Percentiles rank a stretch among this genome's conserved stretches.
phyloP scores from a whole-genome alignment of 352 stramenopile genomes.

The Phytophthora palmivora region DNA sequence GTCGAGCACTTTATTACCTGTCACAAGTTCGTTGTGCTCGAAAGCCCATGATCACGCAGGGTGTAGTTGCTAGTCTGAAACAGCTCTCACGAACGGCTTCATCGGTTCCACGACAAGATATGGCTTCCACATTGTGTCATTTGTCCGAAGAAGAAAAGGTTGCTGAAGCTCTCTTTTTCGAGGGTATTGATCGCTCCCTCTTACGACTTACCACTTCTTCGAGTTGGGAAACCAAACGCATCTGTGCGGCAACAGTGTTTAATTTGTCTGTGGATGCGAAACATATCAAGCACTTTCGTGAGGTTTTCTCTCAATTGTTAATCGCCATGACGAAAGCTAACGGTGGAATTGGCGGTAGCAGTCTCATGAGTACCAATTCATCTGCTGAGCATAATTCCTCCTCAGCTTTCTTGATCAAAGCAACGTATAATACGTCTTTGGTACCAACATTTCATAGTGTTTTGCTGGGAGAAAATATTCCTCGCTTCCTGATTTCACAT shows the following conservation, averaged over 20 bases:
- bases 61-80: slow-evolving; percentile 57
- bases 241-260: slow-evolving; percentile 71
- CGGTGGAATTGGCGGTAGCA: slow-evolving; percentile 18
- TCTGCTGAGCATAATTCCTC: slow-evolving; percentile 27
- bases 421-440: slow-evolving; percentile 74
- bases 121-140: slow-evolving; percentile 71
- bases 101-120: slow-evolving; percentile 51
- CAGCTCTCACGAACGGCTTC: slow-evolving; percentile 47
- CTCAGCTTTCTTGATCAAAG: slow-evolving; percentile 64
- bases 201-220: slow-evolving; percentile 50
- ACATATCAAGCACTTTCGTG: slow-evolving; percentile 72
- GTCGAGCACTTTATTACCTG: slow-evolving; percentile 74
- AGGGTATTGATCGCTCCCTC: slow-evolving; percentile 74
- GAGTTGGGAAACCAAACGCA: slow-evolving; percentile 70
- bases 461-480: slow-evolving; percentile 71
- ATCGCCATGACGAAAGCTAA: slow-evolving; percentile 37
- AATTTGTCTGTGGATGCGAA: slow-evolving; percentile 68
- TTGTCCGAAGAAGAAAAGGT: slow-evolving; percentile 67
- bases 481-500: slow-evolving; percentile 61
- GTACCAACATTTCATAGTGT: slow-evolving; percentile 59
- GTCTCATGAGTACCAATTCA: slow-evolving; percentile 10
- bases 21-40: slow-evolving; percentile 46
- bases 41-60: slow-evolving; percentile 62
- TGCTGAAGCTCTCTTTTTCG: slow-evolving; percentile 67
- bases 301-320: slow-evolving; percentile 66